These are phyloP conservation scores for Thielaviopsis populi DNA, from an alignment of 2,329 filamentous ascomycete species.

Conservation along the genomic window DNA sequence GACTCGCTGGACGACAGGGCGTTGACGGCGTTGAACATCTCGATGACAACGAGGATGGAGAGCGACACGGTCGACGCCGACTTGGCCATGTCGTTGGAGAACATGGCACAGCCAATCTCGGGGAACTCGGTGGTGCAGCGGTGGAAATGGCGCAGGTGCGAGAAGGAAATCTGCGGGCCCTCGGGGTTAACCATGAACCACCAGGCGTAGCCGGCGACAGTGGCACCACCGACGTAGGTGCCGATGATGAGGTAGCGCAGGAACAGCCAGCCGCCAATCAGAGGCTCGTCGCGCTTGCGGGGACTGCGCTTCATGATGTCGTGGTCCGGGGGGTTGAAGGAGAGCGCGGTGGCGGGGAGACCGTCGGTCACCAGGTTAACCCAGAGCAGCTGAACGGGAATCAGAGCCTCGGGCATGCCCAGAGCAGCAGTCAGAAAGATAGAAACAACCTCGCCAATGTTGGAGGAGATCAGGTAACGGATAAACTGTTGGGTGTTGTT, in stretches of 20 bases:
- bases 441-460: slow-evolving; percentile 97
- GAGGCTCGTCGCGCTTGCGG: slow-evolving; percentile 77
- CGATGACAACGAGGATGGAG: slow-evolving; percentile 85
- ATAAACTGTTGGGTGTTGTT: slow-evolving; percentile 99
- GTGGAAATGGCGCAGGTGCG: slow-evolving; percentile 85
- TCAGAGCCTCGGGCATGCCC: slow-evolving; percentile 93
- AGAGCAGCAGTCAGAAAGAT: slow-evolving; percentile 95
- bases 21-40: slow-evolving; percentile 99
- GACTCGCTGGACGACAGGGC: slow-evolving; percentile 91
- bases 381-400: slow-evolving; percentile 95
- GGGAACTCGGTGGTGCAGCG: slow-evolving; percentile 74
- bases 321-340: slow-evolving; percentile 96
- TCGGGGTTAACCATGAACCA: slow-evolving; percentile 95
- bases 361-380: slow-evolving; percentile 97
- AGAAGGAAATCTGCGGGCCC: slow-evolving; percentile 83
- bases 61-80: slow-evolving; percentile 86
- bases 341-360: slow-evolving; percentile 86
- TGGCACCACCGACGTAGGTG: slow-evolving; percentile 84
- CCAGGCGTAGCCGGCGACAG: slow-evolving; percentile 97
- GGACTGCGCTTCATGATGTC: slow-evolving; percentile 93
- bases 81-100: slow-evolving; percentile 70
- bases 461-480: slow-evolving; percentile 95
- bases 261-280: slow-evolving; percentile 92
- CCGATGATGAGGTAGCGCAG: slow-evolving; percentile 96
- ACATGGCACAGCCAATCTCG: slow-evolving; percentile 85